phyloP scores from a whole-genome alignment of 1,284 basidiomycete species.

The Uromyces viciae-fabae region DNA sequence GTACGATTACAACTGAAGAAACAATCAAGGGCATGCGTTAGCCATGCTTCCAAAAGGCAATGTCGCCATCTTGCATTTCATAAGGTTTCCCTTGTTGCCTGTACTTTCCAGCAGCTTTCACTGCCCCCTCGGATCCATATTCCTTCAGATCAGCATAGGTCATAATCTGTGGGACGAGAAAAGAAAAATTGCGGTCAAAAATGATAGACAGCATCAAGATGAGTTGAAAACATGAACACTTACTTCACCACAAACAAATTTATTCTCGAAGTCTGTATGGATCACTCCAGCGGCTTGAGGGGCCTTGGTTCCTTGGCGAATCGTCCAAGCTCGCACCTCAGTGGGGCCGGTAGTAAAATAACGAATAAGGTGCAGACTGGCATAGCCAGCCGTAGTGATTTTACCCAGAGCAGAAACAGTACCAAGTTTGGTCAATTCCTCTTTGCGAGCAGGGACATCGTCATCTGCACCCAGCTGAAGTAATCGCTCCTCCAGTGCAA shows the following conservation, averaged over 20 bases:
- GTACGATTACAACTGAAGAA: background rate
- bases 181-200: background rate
- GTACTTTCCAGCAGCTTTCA: conserved; percentile 93
- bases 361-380: conserved; percentile 80
- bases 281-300: conserved; percentile 98
- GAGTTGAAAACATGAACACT: background rate
- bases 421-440: conserved; percentile 70
- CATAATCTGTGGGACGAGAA: conserved; percentile 65
- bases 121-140: conserved; percentile 79
- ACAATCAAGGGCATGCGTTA: background rate
- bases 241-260: conserved; percentile 94
- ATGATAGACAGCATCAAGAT: background rate
- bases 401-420: conserved; percentile 73
- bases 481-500: conserved; percentile 89
- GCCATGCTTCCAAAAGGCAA: conserved; percentile 49
- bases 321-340: conserved; percentile 98
- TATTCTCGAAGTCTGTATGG: conserved; percentile 94
- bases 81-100: conserved; percentile 96
- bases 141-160: conserved; percentile 84
- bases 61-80: conserved; percentile 60
- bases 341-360: conserved; percentile 81
- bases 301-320: conserved; percentile 86
- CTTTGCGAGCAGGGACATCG: conserved; percentile 61
- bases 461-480: conserved; percentile 59
- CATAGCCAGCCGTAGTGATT: conserved; percentile 87